These are phyloP conservation scores for Capsicum baccatum DNA, from an alignment of 257 asterid genomes.

Conservation along the genomic window DNA sequence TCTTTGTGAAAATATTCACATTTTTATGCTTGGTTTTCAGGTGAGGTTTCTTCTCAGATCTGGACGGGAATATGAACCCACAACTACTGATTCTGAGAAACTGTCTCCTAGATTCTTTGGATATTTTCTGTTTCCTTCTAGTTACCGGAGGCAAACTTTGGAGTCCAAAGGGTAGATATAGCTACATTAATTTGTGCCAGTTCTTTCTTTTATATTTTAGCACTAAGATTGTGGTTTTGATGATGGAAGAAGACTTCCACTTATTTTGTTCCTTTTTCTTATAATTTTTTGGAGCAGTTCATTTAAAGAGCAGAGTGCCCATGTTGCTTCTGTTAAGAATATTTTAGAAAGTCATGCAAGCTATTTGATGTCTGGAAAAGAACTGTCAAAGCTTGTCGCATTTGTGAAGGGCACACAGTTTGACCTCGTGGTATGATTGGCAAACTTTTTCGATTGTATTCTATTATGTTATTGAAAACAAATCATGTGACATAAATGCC, in stretches of 20 bases:
- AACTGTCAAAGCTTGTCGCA: constrained; percentile 96
- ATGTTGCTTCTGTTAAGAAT: constrained; percentile 91
- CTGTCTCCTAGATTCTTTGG: constrained; percentile 92
- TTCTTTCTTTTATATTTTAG: background rate
- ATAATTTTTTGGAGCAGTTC: constrained; percentile 57
- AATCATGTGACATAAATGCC: constrained; percentile 34
- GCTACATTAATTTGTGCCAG: constrained; percentile 22
- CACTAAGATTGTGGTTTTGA: constrained; percentile 4
- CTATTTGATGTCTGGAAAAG: constrained; percentile 97
- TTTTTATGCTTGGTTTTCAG: constrained; percentile 43
- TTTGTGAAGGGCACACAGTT: constrained; percentile 99
- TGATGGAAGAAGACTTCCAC: constrained; percentile 25
- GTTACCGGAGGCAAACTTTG: constrained; percentile 74
- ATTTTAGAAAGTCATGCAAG: constrained; percentile 97
- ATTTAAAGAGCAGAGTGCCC: constrained; percentile 87
- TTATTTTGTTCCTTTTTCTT: constrained; percentile 7
- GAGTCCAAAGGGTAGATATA: constrained; percentile 69
- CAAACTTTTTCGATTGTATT: constrained; percentile 30
- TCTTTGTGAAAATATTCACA: constrained; percentile 25
- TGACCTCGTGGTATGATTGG: constrained; percentile 79
- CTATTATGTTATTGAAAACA: constrained; percentile 20
- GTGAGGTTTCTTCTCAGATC: constrained; percentile 98
- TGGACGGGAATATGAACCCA: constrained; percentile 91
- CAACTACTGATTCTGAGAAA: constrained; percentile 65
- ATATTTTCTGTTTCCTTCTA: constrained; percentile 81